Evolutionary conservation across 73 alveolate genomes (phyloP), one percentile per base, ranked within the genome.

Genomic region (Diophrys sp.): DNA sequence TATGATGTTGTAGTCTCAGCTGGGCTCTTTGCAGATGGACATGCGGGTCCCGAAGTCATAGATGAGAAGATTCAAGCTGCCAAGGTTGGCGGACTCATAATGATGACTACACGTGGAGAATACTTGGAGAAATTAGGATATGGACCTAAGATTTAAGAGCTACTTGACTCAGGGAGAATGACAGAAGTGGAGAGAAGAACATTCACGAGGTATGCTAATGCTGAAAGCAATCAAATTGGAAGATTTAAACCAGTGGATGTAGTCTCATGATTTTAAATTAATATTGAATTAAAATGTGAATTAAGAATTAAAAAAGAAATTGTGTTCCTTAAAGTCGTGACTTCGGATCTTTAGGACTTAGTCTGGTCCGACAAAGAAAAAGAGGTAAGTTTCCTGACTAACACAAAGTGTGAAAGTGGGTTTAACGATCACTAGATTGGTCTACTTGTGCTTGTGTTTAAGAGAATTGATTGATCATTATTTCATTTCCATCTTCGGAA

Each of bases 11-110:
- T 77, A 24, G 80, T 88, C 33, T 87, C 93, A 1, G 30, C 86
- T 34, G 93, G 93, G 23, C 78, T 86, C 73, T 68, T 86, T 14
- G 93, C 93, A 18, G 93, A 86, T 33, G 89, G 89, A 33, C 93
- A 86, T 54, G 78, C 84, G 0, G 83, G 75, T 23, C 80, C 84
- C 24, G 79, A 73, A 67, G 87, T 86, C 33, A 77, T 86, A 54
- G 93, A 86, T 74, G 93, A 86, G 54, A 86, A 77, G 87, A 71
- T 86, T n/a, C 62, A 71, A 67, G 88, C 93, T 55, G 57, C 80
- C 27, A 86, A 86, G 70, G 30, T 71, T 1, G 89, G 89, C 23
- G 93, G 93, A 27, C 54, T 31, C 53, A 84, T 88, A 8, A 67
- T 86, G 54, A 79, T 86, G 54, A 85, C 93, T 28, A 79, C 93